Evolutionary conservation across 1,139 yeast genomes (phyloP).

Genomic region (Saccharomyces pastorianus): DNA sequence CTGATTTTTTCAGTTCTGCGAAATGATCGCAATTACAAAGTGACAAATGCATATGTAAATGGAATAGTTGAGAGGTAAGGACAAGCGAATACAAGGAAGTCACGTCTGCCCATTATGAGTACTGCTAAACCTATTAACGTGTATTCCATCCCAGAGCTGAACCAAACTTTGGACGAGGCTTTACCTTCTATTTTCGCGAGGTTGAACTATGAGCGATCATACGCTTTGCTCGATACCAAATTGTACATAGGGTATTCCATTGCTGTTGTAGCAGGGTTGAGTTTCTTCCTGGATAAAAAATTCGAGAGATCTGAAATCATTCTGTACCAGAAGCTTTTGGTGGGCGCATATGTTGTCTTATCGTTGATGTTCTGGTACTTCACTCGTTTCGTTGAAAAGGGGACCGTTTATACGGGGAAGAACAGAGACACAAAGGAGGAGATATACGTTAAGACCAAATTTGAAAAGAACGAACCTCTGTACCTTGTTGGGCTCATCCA

Average conservation of each 20-base stretch:
- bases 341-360: slow-evolving; percentile 43
- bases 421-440: slow-evolving; percentile 7
- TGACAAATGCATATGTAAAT: neutral
- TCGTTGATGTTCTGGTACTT: slow-evolving; percentile 45
- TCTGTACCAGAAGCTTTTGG: slow-evolving; percentile 38
- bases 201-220: slow-evolving; percentile 58
- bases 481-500: slow-evolving; percentile 15
- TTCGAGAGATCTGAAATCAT: slow-evolving; percentile 39
- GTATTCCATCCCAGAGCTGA: slow-evolving; percentile 27
- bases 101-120: neutral
- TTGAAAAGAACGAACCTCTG: slow-evolving; percentile 16
- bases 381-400: slow-evolving; percentile 43
- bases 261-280: slow-evolving; percentile 56
- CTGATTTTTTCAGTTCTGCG: neutral
- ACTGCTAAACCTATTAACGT: slow-evolving; percentile 30
- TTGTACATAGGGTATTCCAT: slow-evolving; percentile 62
- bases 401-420: slow-evolving; percentile 56
- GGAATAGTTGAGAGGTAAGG: neutral
- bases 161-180: slow-evolving; percentile 25
- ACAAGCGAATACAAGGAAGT: neutral
- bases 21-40: neutral
- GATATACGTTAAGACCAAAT: slow-evolving; percentile 16
- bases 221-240: slow-evolving; percentile 50
- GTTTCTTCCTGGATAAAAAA: slow-evolving; percentile 62
- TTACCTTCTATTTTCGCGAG: slow-evolving; percentile 37